Base-by-base conservation (phyloP, 306 rosid genomes). In the Urtica urens region DNA sequence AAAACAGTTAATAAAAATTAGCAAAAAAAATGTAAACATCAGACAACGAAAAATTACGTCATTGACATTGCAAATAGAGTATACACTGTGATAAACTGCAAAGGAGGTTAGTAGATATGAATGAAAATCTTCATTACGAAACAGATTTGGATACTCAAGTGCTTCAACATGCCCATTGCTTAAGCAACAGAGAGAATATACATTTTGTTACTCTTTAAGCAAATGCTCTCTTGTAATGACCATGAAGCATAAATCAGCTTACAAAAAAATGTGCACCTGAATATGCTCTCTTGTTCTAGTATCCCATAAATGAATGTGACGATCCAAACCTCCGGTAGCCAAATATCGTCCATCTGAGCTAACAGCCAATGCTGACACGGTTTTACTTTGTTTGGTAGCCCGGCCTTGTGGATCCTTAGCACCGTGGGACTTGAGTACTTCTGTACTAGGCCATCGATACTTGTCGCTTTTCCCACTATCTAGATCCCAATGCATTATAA, bases 231-330 rank as follows among this genome's bases (percentile, higher is more conserved):
- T n/a, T n/a, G n/a, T n/a, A n/a, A n/a, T n/a, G n/a, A n/a, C n/a
- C n/a, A n/a, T n/a, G n/a, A n/a, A n/a, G n/a, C n/a, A n/a, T n/a
- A n/a, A n/a, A n/a, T n/a, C n/a, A n/a, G n/a, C n/a, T n/a, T n/a
- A 56, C 2, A 18, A 21, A 70, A 44, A 7, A 22, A 50, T 20
- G 57, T 35, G 34, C 45, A 90, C 97, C 97, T 79, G 85, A 66
- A 90, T 50, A 79, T 90, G 95, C 59, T 77, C 85, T 51, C 86
- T 59, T 26, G 94, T 75, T 30, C 99, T 85, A 7, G 85, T 77
- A 71, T 90, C 99, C 99, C 99, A 90, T 51, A 90, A 49, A 82
- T 90, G 99, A 67, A 90, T 50, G 65, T 90, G 99, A n/a, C 94
- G 86, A 56, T 90, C 99, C 37, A 80, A 74, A 20, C 99, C 99